phyloP scores from a whole-genome alignment of 768 basidiomycete genomes.

The Lactarius deliciosus region DNA sequence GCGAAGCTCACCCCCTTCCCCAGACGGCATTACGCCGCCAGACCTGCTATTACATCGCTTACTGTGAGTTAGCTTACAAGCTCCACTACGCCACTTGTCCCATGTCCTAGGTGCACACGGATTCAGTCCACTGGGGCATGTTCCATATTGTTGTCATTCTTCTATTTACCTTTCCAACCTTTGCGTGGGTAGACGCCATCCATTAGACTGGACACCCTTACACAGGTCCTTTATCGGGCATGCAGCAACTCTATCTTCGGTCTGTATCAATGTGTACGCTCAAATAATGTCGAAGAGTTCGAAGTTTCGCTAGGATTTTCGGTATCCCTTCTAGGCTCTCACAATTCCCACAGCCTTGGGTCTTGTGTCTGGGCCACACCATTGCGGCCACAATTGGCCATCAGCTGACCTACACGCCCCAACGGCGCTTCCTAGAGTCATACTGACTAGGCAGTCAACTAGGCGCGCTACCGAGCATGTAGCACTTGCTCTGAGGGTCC shows the following conservation, averaged over 20 bases:
- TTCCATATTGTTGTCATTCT: background rate
- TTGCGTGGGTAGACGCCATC: background rate
- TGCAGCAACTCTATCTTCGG: background rate
- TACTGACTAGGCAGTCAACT: constrained; percentile 3
- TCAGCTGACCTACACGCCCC: constrained; percentile 6
- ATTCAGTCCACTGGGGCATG: background rate
- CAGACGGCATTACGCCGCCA: background rate
- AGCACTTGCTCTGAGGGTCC: background rate
- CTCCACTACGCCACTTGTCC: background rate
- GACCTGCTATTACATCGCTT: background rate
- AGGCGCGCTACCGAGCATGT: background rate
- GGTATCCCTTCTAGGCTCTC: background rate
- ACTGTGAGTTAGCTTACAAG: background rate
- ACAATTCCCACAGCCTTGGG: background rate
- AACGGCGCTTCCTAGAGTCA: background rate
- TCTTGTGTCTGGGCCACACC: background rate
- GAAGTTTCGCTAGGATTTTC: background rate
- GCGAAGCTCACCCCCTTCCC: background rate
- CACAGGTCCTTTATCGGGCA: background rate
- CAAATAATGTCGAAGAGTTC: background rate
- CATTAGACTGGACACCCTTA: too few relatives aligned
- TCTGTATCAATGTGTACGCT: background rate
- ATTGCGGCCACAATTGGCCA: background rate
- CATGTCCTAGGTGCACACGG: background rate
- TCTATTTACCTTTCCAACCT: background rate